A percentile compares a stretch with the other conserved stretches of the same genome.
Conservation (phyloP, 371 early-diverging fungal species). For the Mucor ambiguus region DNA sequence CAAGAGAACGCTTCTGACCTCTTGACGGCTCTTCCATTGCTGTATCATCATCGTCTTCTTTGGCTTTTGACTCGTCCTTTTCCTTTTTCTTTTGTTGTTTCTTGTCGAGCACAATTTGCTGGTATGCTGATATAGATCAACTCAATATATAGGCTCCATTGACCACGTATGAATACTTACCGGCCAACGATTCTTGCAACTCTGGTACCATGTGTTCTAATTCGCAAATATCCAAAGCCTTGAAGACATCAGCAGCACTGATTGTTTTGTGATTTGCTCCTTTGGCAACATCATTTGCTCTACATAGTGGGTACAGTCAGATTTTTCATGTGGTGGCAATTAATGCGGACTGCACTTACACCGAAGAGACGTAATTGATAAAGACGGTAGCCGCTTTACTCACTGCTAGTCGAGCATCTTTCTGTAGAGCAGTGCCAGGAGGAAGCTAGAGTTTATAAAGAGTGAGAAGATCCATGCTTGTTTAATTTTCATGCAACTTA, state of each 20-base stretch:
- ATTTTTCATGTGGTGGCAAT: too few species aligned
- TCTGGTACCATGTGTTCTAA: conserved; percentile 52
- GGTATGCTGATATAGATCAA: conserved; percentile 19
- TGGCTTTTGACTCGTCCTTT: conserved; percentile 24
- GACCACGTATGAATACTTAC: conserved; percentile 2
- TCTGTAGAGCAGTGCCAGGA: conserved; percentile 60
- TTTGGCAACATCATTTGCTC: conserved; percentile 59
- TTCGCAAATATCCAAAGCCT: conserved; percentile 60
- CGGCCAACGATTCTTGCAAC: conserved; percentile 35
- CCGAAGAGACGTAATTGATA: conserved; percentile 62
- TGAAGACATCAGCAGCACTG: conserved; percentile 54
- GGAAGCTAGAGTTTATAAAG: conserved; percentile 49
- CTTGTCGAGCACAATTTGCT: conserved; percentile 32
- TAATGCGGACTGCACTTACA: conserved; percentile 34
- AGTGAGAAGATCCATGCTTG: neutral
- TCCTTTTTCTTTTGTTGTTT: conserved; percentile 34
- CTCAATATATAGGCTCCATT: neutral
- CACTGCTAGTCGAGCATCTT: conserved; percentile 63
- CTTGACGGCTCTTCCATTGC: conserved; percentile 12
- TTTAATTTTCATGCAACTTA: conserved; percentile 21
- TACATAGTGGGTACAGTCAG: conserved; percentile 10
- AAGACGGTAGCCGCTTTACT: conserved; percentile 65
- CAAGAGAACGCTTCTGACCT: conserved; percentile 34
- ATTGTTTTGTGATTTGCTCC: conserved; percentile 54
- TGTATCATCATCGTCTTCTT: conserved; percentile 13